Base-by-base conservation (phyloP, 305 asterid genomes). In the Rubia peregrina region DNA sequence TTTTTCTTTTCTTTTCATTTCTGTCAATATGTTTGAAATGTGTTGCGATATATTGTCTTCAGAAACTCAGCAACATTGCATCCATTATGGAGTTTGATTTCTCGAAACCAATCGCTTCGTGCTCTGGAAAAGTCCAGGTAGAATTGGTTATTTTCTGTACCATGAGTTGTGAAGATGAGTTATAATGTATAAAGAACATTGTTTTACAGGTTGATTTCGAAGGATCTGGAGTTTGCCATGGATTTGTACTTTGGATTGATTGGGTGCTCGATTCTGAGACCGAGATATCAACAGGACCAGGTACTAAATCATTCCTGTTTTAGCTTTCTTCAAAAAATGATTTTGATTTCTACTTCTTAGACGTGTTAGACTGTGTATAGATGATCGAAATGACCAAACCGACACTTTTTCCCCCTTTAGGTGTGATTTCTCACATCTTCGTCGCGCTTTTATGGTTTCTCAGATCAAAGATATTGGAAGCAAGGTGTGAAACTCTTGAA, bases 191-290 rank as follows among this genome's bases (percentile, higher is more conserved):
- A 30, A 71, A 64, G 63, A 42, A 71, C 65, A 70, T 48, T 24
- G 65, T 76, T 75, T 77, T 77, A 53, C 84, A 92, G 98, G 73
- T 89, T 77, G 80, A 73, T 69, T 87, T 90, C 82, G 75, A 60
- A 55, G 83, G 81, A 70, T 62, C 81, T 13, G 98, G 98, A 44
- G 74, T 67, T 48, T 93, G 96, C 84, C 98, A 93, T 73, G 97
- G 94, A 68, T 82, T 89, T 71, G 96, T 82, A 67, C 69, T 93
- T 57, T 93, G 98, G 98, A 89, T 93, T 55, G 98, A 93, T 77
- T 93, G 96, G 97, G 81, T 85, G 49, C 62, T 93, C 88, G 88
- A 85, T 66, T 82, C 77, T 30, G 71, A 71, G 71, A 76, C 75
- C 43, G 38, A 83, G 79, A 70, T 87, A 68, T 83, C 90, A 36